Evolutionary conservation across 1,284 basidiomycete species (phyloP).

Genomic region (Puccinia sorghi): DNA sequence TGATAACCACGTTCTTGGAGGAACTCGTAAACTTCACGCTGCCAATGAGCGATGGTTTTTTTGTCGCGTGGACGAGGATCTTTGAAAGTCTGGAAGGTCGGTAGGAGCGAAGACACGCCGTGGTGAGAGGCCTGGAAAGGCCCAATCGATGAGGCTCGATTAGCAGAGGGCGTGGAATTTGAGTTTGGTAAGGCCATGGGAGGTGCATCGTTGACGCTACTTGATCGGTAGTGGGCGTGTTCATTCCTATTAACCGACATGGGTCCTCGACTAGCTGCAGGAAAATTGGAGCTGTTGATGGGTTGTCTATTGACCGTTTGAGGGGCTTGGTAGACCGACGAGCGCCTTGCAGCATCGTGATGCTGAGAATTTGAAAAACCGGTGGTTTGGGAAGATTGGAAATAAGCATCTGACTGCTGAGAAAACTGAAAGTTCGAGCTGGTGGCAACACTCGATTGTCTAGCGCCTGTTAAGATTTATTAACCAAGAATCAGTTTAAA

Average conservation of each 20-base stretch:
- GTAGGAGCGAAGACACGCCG: not conserved
- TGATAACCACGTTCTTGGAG: constrained; percentile 68
- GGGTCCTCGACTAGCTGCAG: not conserved
- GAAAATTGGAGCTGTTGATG: not conserved
- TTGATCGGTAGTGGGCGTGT: constrained; percentile 33
- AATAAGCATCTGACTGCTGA: constrained; percentile 11
- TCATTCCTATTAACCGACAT: constrained; percentile 31
- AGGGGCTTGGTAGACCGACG: constrained; percentile 34
- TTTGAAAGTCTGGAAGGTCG: constrained; percentile 14
- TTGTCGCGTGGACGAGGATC: constrained; percentile 39
- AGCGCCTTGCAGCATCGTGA: constrained; percentile 16
- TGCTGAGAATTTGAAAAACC: constrained; percentile 4
- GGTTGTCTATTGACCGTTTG: constrained; percentile 10
- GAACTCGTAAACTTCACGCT: constrained; percentile 71
- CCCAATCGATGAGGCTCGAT: not conserved
- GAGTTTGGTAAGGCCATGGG: not conserved
- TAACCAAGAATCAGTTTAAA: not conserved
- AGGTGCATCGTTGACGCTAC: constrained; percentile 19
- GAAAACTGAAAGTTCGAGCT: constrained; percentile 31
- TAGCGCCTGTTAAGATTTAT: not conserved
- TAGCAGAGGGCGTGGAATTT: constrained; percentile 17
- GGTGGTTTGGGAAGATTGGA: constrained; percentile 10
- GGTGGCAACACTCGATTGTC: constrained; percentile 9
- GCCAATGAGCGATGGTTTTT: constrained; percentile 61
- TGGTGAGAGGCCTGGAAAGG: not conserved